A percentile compares a stretch with the other conserved stretches of the same genome.
phyloP scores from a whole-genome alignment of 306 rosid genomes.

The Dalbergia cochinchinensis region DNA sequence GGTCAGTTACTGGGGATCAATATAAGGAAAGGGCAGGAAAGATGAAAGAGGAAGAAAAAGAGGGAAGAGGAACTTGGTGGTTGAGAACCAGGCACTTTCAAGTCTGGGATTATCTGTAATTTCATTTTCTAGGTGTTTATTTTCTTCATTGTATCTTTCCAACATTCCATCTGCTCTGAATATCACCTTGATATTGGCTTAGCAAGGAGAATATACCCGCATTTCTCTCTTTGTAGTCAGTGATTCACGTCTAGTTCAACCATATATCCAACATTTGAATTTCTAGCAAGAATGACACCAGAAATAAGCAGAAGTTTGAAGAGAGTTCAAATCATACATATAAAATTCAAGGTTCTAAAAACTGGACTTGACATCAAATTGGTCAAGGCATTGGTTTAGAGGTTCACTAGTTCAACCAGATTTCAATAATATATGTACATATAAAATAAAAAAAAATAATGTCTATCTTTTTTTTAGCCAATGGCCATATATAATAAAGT shows the following conservation, averaged over 20 bases:
- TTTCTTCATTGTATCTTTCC: neutral
- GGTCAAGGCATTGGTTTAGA: too few relatives aligned
- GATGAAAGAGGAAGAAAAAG: neutral
- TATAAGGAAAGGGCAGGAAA: neutral
- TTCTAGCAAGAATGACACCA: too few relatives aligned
- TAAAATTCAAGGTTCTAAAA: too few relatives aligned
- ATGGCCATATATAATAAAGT: too few relatives aligned
- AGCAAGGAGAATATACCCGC: neutral
- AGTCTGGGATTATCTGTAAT: too few relatives aligned
- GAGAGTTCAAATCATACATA: neutral
- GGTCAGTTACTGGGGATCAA: neutral
- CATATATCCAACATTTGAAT: too few relatives aligned
- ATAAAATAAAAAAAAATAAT: too few relatives aligned
- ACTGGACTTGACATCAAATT: too few relatives aligned
- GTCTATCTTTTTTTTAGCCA: too few relatives aligned
- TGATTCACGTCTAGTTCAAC: neutral
- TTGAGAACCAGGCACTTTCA: neutral
- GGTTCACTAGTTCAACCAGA: too few relatives aligned
- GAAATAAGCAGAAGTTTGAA: neutral
- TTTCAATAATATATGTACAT: too few relatives aligned
- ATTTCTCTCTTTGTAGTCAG: neutral
- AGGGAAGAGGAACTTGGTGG: neutral
- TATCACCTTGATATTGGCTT: neutral
- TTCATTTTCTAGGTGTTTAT: neutral
- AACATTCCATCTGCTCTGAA: neutral